These are phyloP conservation scores for Ceratobasidium sp. DNA, from an alignment of 1,284 basidiomycete genomes.

Conservation along the genomic window DNA sequence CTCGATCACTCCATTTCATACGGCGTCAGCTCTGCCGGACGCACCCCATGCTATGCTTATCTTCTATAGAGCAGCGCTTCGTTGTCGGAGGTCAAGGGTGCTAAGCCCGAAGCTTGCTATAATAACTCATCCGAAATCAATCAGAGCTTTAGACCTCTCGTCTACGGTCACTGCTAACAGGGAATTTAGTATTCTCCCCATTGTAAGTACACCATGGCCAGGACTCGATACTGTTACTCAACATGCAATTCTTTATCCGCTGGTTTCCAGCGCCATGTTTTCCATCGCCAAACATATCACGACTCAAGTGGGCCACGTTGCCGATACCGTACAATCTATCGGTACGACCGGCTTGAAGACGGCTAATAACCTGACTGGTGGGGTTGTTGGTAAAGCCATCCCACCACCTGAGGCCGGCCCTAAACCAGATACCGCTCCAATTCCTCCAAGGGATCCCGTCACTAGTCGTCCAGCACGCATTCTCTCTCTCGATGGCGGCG, in stretches of 20 bases:
- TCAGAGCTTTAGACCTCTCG: neutral
- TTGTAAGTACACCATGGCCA: neutral
- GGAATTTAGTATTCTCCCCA: neutral
- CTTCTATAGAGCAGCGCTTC: neutral
- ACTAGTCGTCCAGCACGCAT: conserved; percentile 10
- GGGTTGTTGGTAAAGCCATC: neutral
- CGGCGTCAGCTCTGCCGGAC: neutral
- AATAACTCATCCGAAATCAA: neutral
- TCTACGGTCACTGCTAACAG: no score
- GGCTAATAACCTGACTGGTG: neutral
- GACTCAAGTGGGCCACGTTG: conserved; percentile 7
- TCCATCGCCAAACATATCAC: conserved; percentile 16
- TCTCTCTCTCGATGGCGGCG: conserved; percentile 45
- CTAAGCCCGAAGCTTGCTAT: neutral
- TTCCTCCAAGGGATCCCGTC: conserved; percentile 10
- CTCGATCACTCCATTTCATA: neutral
- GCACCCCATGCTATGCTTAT: neutral
- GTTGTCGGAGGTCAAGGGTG: neutral
- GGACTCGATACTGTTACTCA: neutral
- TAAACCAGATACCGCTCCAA: neutral
- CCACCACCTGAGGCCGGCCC: neutral
- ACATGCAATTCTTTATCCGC: no score
- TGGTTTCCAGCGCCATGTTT: conserved; percentile 3
- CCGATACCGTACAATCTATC: conserved; percentile 7
- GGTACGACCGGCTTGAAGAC: neutral